Percentiles rank a stretch among this genome's conserved stretches.
These are phyloP conservation scores for Parastagonospora avenae DNA, from an alignment of 2,329 filamentous ascomycete species.

Conservation along the genomic window DNA sequence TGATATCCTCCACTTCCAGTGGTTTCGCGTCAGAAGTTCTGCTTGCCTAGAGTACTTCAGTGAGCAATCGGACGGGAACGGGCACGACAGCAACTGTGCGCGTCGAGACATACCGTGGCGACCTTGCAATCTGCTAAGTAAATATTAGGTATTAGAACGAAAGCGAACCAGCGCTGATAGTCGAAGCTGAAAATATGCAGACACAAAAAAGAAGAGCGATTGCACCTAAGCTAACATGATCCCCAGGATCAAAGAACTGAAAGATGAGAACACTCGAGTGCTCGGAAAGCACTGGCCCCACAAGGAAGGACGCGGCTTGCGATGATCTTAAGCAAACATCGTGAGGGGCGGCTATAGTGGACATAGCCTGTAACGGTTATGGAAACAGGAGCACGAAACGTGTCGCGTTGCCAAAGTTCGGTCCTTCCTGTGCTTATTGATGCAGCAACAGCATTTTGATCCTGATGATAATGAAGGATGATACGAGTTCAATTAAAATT, in stretches of 20 bases:
- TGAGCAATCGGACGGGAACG: too few relatives aligned
- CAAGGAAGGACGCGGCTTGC: too few relatives aligned
- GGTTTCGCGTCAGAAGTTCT: neutral
- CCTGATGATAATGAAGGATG: neutral
- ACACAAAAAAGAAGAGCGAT: constrained; percentile 7
- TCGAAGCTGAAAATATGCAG: neutral
- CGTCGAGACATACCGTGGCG: neutral
- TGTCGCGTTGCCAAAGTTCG: constrained; percentile 1
- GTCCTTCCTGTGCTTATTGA: neutral
- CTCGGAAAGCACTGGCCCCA: too few relatives aligned
- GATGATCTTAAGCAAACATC: too few relatives aligned
- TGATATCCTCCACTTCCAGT: neutral
- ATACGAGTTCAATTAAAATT: neutral
- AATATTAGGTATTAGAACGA: constrained; percentile 15
- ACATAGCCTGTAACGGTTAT: constrained; percentile 27
- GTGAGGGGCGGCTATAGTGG: neutral
- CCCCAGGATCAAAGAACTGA: too few relatives aligned
- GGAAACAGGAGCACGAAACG: constrained; percentile 27
- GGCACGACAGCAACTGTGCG: too few relatives aligned
- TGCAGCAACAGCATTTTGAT: neutral
- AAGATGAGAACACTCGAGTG: too few relatives aligned
- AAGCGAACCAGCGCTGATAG: constrained; percentile 27
- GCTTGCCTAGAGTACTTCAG: neutral
- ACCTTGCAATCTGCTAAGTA: neutral
- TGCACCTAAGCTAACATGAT: neutral